Evolutionary conservation across 2,329 filamentous ascomycete genomes (phyloP), one percentile per base, ranked within the genome.

Genomic region (Scedosporium dehoogii): DNA sequence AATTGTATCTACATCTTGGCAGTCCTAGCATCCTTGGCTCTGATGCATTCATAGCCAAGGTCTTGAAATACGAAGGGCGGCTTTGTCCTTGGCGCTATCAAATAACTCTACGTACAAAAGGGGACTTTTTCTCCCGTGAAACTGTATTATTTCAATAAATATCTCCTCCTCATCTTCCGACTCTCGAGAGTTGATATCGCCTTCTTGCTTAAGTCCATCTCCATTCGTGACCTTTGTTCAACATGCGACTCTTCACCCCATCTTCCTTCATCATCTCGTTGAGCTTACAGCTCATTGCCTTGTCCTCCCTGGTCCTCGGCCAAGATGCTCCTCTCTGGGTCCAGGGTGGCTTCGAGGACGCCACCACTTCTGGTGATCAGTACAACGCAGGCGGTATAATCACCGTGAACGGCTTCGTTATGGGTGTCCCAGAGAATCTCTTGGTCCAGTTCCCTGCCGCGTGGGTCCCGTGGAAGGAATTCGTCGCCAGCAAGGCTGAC

Each of bases 371-470:
- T 6, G 72, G 73, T 58, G 67, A 70, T n/a, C 64, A 69, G 1
- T 76, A 71, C 69, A 82, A 81, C 65, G 72, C 73, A 6, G 79
- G 79, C 21, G 79, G 79, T 7, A 70, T 70, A 14, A 75, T 82
- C 16, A 68, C 68, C 0, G 74, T 82, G 59, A 78, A 78, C 57
- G 77, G 77, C 0, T 78, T 75, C 66, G 71, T 66, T 16, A 74
- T 82, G 56, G 72, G 68, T 9, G 76, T 82, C 2, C 79, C 79
- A 3, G 74, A 80, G 68, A 82, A 82, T 64, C 65, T 81, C 25
- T 73, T 80, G 7, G 77, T 80, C 3, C 74, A 79, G 59, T 81
- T 81, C 48, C 79, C 78, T 0, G 76, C 74, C 3, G 73, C 75
- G 12, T 79, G 73, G 65, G 72, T 79, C 27, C 76, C 78, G 0